phyloP scores from a whole-genome alignment of 1,284 basidiomycete genomes.

The Chondrostereum purpureum region DNA sequence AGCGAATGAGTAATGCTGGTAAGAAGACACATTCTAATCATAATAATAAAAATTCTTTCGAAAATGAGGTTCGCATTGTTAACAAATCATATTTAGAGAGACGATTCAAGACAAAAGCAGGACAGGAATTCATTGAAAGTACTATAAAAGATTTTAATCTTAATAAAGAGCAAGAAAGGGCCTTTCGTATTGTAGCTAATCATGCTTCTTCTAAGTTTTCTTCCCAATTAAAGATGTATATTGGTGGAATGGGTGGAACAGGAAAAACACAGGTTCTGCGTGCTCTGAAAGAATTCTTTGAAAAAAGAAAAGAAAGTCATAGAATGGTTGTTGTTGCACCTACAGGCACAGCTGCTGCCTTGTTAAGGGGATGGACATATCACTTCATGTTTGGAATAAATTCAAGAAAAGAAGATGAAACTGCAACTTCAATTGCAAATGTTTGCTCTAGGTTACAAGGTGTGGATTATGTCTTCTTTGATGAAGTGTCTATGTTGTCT shows the following conservation, averaged over 20 bases:
- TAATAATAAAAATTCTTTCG: neutral
- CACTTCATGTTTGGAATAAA: no score
- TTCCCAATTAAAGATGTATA: slow-evolving; percentile 25
- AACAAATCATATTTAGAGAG: slow-evolving; percentile 6
- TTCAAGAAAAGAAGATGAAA: neutral
- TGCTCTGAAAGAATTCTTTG: neutral
- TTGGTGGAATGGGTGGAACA: no score
- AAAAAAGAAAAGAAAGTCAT: neutral
- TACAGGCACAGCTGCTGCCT: neutral
- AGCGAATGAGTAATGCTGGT: neutral
- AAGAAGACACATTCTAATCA: neutral
- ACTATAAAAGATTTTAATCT: slow-evolving; percentile 14
- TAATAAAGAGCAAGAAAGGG: slow-evolving; percentile 28
- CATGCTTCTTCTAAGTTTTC: slow-evolving; percentile 17
- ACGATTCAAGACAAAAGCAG: neutral
- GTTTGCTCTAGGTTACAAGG: neutral
- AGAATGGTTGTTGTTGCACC: neutral
- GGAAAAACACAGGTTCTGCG: neutral
- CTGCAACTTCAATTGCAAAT: neutral
- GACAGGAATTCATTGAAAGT: slow-evolving; percentile 1
- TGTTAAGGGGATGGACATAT: no score
- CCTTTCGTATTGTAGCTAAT: slow-evolving; percentile 27
- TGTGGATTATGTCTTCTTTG: no score
- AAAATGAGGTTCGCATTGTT: slow-evolving; percentile 2
- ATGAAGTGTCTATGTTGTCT: no score